Base-by-base conservation (phyloP, 441 rosid species). In the Mallotus repandus region DNA sequence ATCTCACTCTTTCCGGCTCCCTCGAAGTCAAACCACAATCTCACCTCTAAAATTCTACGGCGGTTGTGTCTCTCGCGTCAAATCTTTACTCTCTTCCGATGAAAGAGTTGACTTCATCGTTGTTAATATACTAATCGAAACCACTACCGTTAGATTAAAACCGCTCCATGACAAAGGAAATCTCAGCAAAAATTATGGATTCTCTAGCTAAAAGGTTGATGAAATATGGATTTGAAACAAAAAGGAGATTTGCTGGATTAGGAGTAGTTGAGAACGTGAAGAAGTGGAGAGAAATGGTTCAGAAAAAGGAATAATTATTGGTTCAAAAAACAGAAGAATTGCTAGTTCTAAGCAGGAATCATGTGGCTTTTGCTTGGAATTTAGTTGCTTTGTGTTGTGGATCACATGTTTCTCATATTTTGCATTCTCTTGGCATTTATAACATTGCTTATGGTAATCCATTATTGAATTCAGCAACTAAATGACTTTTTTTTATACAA, bases 361-460 rank as follows among this genome's bases (percentile, higher is more conserved):
- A 97, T 6, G 97, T 91, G 73, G 89, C 90, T 11, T 87, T 94
- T 76, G 96, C 98, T 5, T 91, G 99, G 99, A 92, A 90, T 49
- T 81, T 91, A 84, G 99, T 89, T 81, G 97, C 99, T 49, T 62
- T 95, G 78, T 95, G 98, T 77, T 93, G 98, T 74, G 99, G 98
- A 38, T 87, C 99, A 19, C 99, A 95, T 48, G 86, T 88, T 85
- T 89, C 97, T 22, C 99, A 93, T 81, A 83, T 91, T 74, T 77
- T 89, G 82, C 99, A 95, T 76, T 90, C 98, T 41, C 67, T 90
- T 41, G 97, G 96, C 76, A 84, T 95, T 81, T 97, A 95, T 81
- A 56, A 12, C 15, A 71, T 91, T 52, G 91, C 86, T 80, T 94
- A 93, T 79, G 97, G 96, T 94, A 84, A 25, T 66, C 18, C 22